These are phyloP conservation scores for Tinospora cordifolia DNA, from an alignment of 164 flowering plant species.

Conservation along the genomic window DNA sequence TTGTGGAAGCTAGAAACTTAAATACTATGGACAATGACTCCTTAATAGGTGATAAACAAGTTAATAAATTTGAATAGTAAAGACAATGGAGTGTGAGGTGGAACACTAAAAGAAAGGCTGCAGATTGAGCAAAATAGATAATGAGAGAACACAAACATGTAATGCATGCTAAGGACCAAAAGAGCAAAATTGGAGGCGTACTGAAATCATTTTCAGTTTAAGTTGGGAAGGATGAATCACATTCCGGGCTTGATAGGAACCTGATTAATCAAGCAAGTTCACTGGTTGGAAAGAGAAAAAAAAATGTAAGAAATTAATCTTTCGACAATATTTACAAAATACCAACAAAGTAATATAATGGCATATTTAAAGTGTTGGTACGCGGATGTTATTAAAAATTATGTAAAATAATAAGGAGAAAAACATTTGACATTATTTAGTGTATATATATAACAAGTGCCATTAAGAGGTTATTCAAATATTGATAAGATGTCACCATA, in stretches of 20 bases:
- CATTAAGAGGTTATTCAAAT: constrained; percentile 31
- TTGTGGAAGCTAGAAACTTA: constrained; percentile 13
- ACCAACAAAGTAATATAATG: no score
- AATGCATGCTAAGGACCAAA: background rate
- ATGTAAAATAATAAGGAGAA: no score
- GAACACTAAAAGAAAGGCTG: background rate
- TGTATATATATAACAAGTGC: no score
- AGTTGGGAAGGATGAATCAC: background rate
- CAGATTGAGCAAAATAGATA: background rate
- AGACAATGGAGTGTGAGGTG: background rate
- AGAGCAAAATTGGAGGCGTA: background rate
- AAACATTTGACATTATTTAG: no score
- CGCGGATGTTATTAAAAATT: no score
- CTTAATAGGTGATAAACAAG: background rate
- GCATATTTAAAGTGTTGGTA: no score
- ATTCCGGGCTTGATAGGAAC: background rate
- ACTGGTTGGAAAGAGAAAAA: background rate
- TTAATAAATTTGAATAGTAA: background rate
- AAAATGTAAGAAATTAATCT: no score
- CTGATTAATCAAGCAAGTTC: background rate
- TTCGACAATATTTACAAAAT: no score
- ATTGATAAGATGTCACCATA: no score
- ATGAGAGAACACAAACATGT: background rate
- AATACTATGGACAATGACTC: background rate
- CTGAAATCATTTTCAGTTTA: background rate